Evolutionary conservation across 73 alveolate species (phyloP).

Genomic region (Durusdinium trenchii): DNA sequence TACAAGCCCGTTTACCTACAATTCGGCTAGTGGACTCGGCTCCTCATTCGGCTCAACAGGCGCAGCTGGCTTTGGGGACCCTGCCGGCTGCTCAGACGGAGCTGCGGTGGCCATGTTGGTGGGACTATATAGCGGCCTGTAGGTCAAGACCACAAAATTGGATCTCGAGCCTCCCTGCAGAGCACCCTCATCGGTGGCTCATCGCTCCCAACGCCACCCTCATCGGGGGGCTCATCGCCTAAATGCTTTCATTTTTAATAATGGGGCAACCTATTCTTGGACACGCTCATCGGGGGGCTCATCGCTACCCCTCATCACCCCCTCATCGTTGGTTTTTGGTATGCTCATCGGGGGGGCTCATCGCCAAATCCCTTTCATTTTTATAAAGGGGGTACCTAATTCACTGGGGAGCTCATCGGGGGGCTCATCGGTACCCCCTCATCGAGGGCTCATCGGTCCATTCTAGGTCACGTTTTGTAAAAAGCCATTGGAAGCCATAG

Average conservation of each 20-base stretch:
- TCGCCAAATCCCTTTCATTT: background rate
- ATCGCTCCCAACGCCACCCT: background rate
- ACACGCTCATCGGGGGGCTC: no score
- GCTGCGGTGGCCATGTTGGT: background rate
- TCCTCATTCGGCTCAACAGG: background rate
- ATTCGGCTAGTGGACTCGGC: background rate
- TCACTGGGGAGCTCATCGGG: background rate
- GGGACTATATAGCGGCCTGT: background rate
- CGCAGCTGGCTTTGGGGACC: background rate
- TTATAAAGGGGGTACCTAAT: no score
- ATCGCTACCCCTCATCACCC: background rate
- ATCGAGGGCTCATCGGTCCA: background rate
- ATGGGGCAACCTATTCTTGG: no score
- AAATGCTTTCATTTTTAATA: no score
- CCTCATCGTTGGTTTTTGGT: background rate
- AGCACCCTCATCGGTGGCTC: background rate
- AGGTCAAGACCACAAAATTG: background rate
- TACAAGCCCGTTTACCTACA: background rate
- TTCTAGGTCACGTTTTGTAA: no score
- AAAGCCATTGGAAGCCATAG: no score
- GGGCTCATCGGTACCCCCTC: constrained; percentile 19
- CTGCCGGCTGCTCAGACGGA: background rate
- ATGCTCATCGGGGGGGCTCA: background rate
- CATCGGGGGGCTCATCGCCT: no score
- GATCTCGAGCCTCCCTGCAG: background rate